Evolutionary conservation across 2,329 filamentous ascomycete species (phyloP).

Genomic region (Pseudofabraea citricarpa): DNA sequence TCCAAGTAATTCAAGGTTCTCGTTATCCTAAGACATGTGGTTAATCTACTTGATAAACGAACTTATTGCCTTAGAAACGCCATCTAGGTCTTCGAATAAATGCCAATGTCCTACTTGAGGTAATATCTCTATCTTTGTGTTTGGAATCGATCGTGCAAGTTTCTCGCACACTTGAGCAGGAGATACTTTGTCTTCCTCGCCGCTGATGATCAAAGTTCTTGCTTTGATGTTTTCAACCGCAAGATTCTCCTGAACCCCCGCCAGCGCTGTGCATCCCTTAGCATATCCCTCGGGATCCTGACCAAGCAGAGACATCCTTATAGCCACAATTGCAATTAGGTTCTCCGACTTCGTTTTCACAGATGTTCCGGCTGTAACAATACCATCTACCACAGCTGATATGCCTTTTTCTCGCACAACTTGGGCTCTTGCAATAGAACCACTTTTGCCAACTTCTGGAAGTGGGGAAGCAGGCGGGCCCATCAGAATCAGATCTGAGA

Average conservation of each 20-base stretch:
- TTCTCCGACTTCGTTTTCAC: constrained; percentile 30
- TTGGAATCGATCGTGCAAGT: constrained; percentile 24
- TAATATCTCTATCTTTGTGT: constrained; percentile 29
- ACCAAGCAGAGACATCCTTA: constrained; percentile 37
- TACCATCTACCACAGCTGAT: constrained; percentile 34
- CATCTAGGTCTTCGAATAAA: constrained; percentile 40
- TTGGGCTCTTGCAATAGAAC: constrained; percentile 30
- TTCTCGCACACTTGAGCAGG: constrained; percentile 31
- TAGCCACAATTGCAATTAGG: constrained; percentile 36
- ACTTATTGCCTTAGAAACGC: constrained; percentile 28
- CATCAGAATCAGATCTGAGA: constrained; percentile 41
- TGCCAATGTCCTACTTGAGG: constrained; percentile 45
- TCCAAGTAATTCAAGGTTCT: no score
- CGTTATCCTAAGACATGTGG: no score
- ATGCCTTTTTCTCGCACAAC: constrained; percentile 40
- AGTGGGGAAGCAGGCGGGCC: constrained; percentile 43
- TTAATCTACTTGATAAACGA: no score
- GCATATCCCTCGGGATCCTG: constrained; percentile 51
- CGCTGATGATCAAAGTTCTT: constrained; percentile 37
- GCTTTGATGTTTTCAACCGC: constrained; percentile 29
- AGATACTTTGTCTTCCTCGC: constrained; percentile 39
- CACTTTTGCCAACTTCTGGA: constrained; percentile 29
- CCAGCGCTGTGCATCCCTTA: constrained; percentile 46
- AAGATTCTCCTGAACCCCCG: constrained; percentile 29
- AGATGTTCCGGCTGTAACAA: constrained; percentile 33